Evolutionary conservation across 2,329 filamentous ascomycete species (phyloP).

Genomic region (Alternaria triticimaculans): DNA sequence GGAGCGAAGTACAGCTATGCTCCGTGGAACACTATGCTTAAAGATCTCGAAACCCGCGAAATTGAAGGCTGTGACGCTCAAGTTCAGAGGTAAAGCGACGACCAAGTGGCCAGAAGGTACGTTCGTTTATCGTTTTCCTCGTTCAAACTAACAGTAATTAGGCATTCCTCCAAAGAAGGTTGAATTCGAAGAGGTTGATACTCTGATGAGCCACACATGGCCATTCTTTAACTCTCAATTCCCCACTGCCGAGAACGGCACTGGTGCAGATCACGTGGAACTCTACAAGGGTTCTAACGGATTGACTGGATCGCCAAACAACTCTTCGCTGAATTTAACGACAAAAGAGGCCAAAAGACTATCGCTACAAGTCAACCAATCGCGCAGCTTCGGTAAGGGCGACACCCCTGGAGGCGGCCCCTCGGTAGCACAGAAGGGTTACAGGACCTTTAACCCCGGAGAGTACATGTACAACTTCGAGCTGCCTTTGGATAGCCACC

Average conservation of each 20-base stretch:
- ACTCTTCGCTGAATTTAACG: slow-evolving; percentile 53
- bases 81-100: slow-evolving; percentile 81
- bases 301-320: slow-evolving; percentile 55
- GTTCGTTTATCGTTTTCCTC: background rate
- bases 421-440: slow-evolving; percentile 75
- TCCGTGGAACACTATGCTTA: slow-evolving; percentile 83
- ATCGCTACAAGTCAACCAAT: slow-evolving; percentile 80
- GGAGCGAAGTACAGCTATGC: slow-evolving; percentile 75
- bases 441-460: slow-evolving; percentile 81
- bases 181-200: slow-evolving; percentile 83
- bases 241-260: slow-evolving; percentile 63
- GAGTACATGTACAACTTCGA: slow-evolving; percentile 82
- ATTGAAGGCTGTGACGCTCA: slow-evolving; percentile 87
- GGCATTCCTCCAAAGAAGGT: slow-evolving; percentile 87
- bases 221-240: slow-evolving; percentile 89
- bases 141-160: slow-evolving; percentile 36
- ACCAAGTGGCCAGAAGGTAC: slow-evolving; percentile 94
- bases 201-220: slow-evolving; percentile 84
- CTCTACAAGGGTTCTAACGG: slow-evolving; percentile 56
- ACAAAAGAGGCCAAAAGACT: slow-evolving; percentile 68
- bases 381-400: slow-evolving; percentile 83
- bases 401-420: slow-evolving; percentile 65
- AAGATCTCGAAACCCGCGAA: slow-evolving; percentile 89
- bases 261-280: slow-evolving; percentile 68
- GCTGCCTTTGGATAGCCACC: slow-evolving; percentile 77